Evolutionary conservation across 495 filamentous ascomycete species (phyloP).

Genomic region (Cetradonia linearis): DNA sequence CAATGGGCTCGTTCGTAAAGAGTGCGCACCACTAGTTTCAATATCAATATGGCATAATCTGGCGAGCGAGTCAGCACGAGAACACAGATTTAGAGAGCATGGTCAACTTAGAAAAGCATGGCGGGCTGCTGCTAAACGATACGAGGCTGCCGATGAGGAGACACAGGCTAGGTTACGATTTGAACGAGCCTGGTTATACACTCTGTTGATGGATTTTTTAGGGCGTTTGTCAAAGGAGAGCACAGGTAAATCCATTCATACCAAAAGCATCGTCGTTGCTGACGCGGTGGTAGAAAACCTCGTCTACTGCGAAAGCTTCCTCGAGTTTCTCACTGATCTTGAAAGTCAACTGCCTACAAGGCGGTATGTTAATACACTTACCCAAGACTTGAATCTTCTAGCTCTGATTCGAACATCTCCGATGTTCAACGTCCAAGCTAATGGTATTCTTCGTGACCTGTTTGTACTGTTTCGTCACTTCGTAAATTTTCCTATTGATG

Average conservation of each 20-base stretch:
- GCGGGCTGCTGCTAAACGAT: constrained; percentile 78
- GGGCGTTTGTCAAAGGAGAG: constrained; percentile 53
- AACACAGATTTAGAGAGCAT: constrained; percentile 56
- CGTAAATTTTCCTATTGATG: constrained; percentile 79
- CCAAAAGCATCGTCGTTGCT: not conserved
- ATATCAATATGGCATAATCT: constrained; percentile 95
- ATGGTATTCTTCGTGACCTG: constrained; percentile 74
- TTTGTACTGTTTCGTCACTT: constrained; percentile 73
- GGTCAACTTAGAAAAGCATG: constrained; percentile 74
- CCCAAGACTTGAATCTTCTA: constrained; percentile 86
- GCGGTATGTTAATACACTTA: constrained; percentile 81
- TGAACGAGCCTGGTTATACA: constrained; percentile 89
- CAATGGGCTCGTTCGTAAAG: constrained; percentile 77
- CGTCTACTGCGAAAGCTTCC: constrained; percentile 81
- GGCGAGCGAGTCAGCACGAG: constrained; percentile 57
- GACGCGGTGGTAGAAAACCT: constrained; percentile 46
- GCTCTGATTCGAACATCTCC: constrained; percentile 72
- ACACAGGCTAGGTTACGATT: constrained; percentile 73
- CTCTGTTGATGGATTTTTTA: constrained; percentile 75
- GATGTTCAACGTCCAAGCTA: constrained; percentile 61
- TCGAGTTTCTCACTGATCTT: constrained; percentile 84
- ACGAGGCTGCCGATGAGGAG: constrained; percentile 73
- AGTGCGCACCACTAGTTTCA: constrained; percentile 89
- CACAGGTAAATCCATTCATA: constrained; percentile 25
- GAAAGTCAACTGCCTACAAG: constrained; percentile 90